A percentile compares a stretch with the other conserved stretches of the same genome.
Conservation (phyloP, 495 filamentous ascomycete species). For the Hypomontagnella monticulosa region DNA sequence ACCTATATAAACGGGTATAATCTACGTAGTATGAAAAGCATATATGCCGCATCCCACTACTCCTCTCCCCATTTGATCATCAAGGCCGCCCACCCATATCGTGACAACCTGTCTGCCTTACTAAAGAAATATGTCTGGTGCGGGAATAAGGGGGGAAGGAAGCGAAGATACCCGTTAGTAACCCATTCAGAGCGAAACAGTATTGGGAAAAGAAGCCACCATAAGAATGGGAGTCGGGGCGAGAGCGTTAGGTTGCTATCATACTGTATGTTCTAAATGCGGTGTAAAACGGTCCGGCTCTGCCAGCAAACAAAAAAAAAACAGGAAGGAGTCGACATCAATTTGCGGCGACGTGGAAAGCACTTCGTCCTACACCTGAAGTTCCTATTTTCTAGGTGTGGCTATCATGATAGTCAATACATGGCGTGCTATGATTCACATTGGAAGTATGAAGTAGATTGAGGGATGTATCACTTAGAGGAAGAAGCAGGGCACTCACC, state of each 20-base stretch:
- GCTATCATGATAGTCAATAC: constrained; percentile 40
- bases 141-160: background rate
- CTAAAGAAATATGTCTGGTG: constrained; percentile 13
- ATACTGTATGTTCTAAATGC: constrained; percentile 18
- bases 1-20: constrained; percentile 41
- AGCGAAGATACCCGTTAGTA: background rate
- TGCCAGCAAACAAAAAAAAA: constrained; percentile 1
- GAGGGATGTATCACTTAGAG: background rate
- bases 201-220: background rate
- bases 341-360: background rate
- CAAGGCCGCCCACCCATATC: constrained; percentile 17
- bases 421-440: too few relatives aligned
- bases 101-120: constrained; percentile 7
- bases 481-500: constrained; percentile 47
- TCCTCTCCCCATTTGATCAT: constrained; percentile 21
- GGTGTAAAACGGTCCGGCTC: background rate
- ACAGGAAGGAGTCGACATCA: background rate
- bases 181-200: constrained; percentile 2
- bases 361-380: constrained; percentile 24
- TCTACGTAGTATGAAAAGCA: constrained; percentile 32
- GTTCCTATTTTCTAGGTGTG: constrained; percentile 60
- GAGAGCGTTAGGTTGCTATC: constrained; percentile 4
- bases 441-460: background rate
- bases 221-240: background rate
- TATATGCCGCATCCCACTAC: constrained; percentile 6